phyloP scores from a whole-genome alignment of 1,139 yeast genomes.

The Eremothecium sinecaudum region DNA sequence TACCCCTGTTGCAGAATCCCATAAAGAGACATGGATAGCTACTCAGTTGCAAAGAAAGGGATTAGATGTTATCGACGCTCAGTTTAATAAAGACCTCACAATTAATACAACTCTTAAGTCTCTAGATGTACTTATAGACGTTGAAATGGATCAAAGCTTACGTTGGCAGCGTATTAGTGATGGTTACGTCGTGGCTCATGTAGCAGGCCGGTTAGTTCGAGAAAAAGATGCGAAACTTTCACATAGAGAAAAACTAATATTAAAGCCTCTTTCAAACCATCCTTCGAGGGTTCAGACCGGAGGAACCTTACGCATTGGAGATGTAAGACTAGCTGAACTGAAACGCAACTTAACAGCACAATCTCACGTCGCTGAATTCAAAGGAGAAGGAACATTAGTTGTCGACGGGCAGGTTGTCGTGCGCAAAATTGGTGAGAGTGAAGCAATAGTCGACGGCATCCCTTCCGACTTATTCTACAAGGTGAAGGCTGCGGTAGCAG shows the following conservation, averaged over 20 bases:
- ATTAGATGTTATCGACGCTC: conserved; percentile 32
- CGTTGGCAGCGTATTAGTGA: conserved; percentile 83
- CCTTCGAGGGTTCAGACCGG: conserved; percentile 20
- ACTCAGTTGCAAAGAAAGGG: conserved; percentile 25
- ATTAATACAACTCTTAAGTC: conserved; percentile 59
- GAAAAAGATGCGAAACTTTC: conserved; percentile 25
- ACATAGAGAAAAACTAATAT: conserved; percentile 18
- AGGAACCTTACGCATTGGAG: conserved; percentile 67
- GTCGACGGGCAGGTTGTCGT: conserved; percentile 72
- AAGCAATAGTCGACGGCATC: conserved; percentile 74
- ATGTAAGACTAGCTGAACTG: conserved; percentile 72
- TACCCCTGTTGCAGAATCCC: conserved; percentile 32
- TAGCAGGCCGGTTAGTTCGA: conserved; percentile 58
- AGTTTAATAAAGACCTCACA: conserved; percentile 37
- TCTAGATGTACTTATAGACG: conserved; percentile 65
- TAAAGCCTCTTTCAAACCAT: conserved; percentile 22
- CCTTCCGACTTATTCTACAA: conserved; percentile 68
- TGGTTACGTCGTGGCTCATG: conserved; percentile 74
- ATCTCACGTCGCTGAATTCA: conserved; percentile 74
- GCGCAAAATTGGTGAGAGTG: conserved; percentile 71
- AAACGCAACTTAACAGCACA: conserved; percentile 49
- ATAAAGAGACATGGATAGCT: conserved; percentile 12
- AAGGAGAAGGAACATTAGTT: conserved; percentile 87
- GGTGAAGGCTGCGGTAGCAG: conserved; percentile 66
- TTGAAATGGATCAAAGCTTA: conserved; percentile 49